Evolutionary conservation across 2,329 filamentous ascomycete genomes (phyloP), one percentile per base, ranked within the genome.

Genomic region (Plenodomus biglobosus): DNA sequence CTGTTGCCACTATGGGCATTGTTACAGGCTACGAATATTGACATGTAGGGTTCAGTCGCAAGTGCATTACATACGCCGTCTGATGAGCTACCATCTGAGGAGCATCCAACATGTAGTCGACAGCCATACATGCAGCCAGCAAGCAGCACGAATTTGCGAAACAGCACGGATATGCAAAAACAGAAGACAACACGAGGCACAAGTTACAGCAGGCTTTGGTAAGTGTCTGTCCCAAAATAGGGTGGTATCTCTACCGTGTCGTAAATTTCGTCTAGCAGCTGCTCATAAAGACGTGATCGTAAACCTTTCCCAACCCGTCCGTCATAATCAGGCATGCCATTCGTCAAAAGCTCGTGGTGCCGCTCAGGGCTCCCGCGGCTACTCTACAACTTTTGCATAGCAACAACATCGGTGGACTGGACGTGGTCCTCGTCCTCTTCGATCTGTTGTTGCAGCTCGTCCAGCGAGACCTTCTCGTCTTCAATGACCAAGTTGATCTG

Each of bases 401-500:
- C 71, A 57, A 96, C 78, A 92, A 96, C 75, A 75, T 97, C 94
- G 66, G 87, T 86, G 65, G 91, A 96, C 85, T 99, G 94, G 72
- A 99, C 91, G 75, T 90, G 87, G 75, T 99, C 94, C 81, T 97
- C 94, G 68, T 92, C 83, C 63, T 83, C 89, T 71, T 84, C 83
- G 68, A 97, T 95, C 80, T 88, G 70, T 73, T 90, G 85, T 82
- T 96, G 85, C 64, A 99, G 86, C 56, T 96, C 92, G 65, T 87
- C 84, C 59, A 89, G 75, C 62, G 89, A 92, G 72, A 99, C 76
- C 85, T 96, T 96, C 62, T 97, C 92, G 74, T 99, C 94, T 82
- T 97, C 94, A 60, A 97, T 80, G 66, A 97, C 91, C 65, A 97
- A 78, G 86, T 90, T 97, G 82, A 99, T 95, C 84, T 97, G 92